Conservation (phyloP, 192 early-diverging fungal genomes). For the Backusella macrospora region DNA sequence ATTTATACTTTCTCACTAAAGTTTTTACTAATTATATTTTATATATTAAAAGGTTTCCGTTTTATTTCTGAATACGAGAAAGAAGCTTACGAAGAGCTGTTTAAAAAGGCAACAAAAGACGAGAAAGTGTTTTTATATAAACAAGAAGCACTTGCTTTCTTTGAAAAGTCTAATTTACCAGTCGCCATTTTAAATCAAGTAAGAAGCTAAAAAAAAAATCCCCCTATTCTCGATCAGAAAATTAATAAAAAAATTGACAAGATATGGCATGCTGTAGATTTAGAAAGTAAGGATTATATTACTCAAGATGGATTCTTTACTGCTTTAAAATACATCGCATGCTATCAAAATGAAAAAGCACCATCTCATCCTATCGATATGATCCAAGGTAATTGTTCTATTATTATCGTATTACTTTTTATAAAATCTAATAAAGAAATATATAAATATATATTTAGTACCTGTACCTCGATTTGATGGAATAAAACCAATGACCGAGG, state of each 20-base stretch:
- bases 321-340: conserved; percentile 79
- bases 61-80: conserved; percentile 45
- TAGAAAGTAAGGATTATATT: conserved; percentile 73
- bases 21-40: neutral
- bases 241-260: conserved; percentile 21
- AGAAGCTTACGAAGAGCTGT: conserved; percentile 60
- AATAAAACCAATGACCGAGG: conserved; percentile 32
- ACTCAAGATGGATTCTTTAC: conserved; percentile 71
- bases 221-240: neutral
- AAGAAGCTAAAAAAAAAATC: neutral
- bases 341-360: conserved; percentile 22
- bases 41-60: neutral
- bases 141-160: conserved; percentile 68
- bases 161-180: conserved; percentile 66
- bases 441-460: neutral
- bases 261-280: conserved; percentile 83
- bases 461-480: conserved; percentile 29
- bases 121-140: conserved; percentile 65
- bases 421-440: neutral
- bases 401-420: neutral
- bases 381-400: conserved; percentile 10
- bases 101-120: conserved; percentile 60
- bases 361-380: conserved; percentile 9
- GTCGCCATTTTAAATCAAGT: conserved; percentile 59
- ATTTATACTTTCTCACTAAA: no score